Evolutionary conservation across 169 alveolate genomes (phyloP).

Genomic region (Plasmodium malariae): DNA sequence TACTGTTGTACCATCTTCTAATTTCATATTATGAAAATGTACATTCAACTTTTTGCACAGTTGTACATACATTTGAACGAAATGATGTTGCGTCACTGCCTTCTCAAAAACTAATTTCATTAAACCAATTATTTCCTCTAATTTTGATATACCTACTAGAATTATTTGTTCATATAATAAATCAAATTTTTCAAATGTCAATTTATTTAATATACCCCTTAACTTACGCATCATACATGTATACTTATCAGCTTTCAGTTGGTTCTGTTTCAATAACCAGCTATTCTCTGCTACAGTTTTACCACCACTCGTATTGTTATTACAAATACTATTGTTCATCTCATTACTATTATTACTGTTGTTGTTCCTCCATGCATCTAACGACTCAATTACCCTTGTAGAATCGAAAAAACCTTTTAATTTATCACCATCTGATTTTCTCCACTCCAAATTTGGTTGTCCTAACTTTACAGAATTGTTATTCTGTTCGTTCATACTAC

Average conservation of each 20-base stretch:
- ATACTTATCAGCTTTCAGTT: slow-evolving; percentile 81
- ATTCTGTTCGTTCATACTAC: slow-evolving; percentile 7
- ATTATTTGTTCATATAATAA: slow-evolving; percentile 82
- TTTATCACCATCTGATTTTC: slow-evolving; percentile 64
- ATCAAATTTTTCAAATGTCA: slow-evolving; percentile 86
- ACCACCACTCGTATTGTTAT: slow-evolving; percentile 18
- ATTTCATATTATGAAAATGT: slow-evolving; percentile 81
- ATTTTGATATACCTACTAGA: slow-evolving; percentile 80
- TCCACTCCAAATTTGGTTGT: slow-evolving; percentile 33
- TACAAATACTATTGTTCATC: slow-evolving; percentile 24
- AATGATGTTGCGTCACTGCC: slow-evolving; percentile 91
- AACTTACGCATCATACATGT: slow-evolving; percentile 80
- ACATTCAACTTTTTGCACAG: slow-evolving; percentile 86
- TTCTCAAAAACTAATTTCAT: slow-evolving; percentile 86
- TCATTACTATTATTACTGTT: slow-evolving; percentile 74
- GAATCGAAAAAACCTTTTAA: slow-evolving; percentile 75
- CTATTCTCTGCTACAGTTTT: slow-evolving; percentile 77
- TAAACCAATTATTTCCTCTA: slow-evolving; percentile 81
- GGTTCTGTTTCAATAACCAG: slow-evolving; percentile 83
- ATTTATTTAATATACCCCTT: slow-evolving; percentile 85
- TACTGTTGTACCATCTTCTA: slow-evolving; percentile 34
- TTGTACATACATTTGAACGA: slow-evolving; percentile 90
- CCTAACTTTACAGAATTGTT: not conserved
- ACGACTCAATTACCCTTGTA: slow-evolving; percentile 43
- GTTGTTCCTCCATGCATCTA: slow-evolving; percentile 78